Percentiles rank a stretch among this genome's conserved stretches.
phyloP scores from a whole-genome alignment of 495 filamentous ascomycete species.

The Hypoxylon trugodes region DNA sequence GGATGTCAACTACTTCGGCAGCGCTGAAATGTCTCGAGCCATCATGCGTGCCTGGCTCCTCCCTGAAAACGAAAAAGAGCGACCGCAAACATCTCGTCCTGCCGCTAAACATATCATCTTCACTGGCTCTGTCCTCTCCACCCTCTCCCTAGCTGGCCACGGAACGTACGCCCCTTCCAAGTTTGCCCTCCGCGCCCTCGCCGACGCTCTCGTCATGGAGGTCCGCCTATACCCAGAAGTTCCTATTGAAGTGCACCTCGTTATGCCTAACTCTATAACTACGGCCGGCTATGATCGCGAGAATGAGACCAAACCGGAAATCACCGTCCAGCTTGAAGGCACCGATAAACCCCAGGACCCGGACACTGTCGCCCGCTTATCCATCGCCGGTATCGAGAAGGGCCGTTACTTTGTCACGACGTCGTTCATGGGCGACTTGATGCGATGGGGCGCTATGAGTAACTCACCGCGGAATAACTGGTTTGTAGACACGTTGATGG shows the following conservation, averaged over 20 bases:
- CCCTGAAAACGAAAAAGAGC: conserved; percentile 42
- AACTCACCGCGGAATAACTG: conserved; percentile 63
- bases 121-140: conserved; percentile 76
- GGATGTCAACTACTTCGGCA: conserved; percentile 86
- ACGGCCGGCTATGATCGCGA: conserved; percentile 79
- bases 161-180: conserved; percentile 82
- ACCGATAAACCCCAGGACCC: conserved; percentile 77
- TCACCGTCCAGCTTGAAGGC: conserved; percentile 82
- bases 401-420: conserved; percentile 80
- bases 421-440: conserved; percentile 68
- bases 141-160: conserved; percentile 80
- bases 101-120: conserved; percentile 78
- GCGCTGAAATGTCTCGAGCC: conserved; percentile 79
- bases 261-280: conserved; percentile 83
- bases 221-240: conserved; percentile 64
- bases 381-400: conserved; percentile 74
- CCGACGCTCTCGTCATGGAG: conserved; percentile 84
- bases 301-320: conserved; percentile 75
- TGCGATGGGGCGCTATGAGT: conserved; percentile 67
- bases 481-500: conserved; percentile 65
- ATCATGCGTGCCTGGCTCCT: conserved; percentile 66
- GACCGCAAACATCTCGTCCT: conserved; percentile 12
- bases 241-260: conserved; percentile 64
- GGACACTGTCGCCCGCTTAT: conserved; percentile 72
- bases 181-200: conserved; percentile 81